phyloP scores from a whole-genome alignment of 306 rosid species.

The Adenanthera pavonina region DNA sequence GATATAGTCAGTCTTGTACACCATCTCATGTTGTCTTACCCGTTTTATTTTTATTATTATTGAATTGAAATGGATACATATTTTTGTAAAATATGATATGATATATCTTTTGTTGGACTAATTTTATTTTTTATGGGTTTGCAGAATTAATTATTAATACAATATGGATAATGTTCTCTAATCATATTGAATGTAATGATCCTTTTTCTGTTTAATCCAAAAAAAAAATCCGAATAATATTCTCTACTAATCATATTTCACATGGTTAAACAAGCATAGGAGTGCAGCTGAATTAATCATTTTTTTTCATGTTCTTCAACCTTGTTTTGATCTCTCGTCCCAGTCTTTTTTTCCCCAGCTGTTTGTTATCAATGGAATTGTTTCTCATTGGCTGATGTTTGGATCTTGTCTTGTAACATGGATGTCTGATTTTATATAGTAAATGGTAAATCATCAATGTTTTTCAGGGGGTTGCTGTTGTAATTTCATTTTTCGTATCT shows the following conservation, averaged over 20 bases:
- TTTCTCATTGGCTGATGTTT: constrained; percentile 18
- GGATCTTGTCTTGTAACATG: constrained; percentile 10
- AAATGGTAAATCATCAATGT: constrained; percentile 18
- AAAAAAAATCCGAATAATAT: neutral
- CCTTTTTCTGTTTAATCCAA: neutral
- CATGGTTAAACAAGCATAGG: constrained; percentile 14
- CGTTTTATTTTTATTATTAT: neutral
- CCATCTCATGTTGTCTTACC: constrained; percentile 1
- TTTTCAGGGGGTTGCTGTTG: constrained; percentile 70
- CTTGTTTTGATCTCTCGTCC: neutral
- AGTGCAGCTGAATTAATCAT: neutral
- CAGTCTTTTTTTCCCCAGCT: neutral
- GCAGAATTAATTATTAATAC: neutral
- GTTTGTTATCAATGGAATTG: constrained; percentile 19
- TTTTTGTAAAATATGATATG: neutral
- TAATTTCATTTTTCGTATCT: constrained; percentile 82
- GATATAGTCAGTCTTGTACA: constrained; percentile 29
- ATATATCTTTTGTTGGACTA: neutral
- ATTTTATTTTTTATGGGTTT: neutral
- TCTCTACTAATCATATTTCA: neutral
- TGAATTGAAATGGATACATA: constrained; percentile 19
- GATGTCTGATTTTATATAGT: constrained; percentile 27
- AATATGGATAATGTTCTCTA: neutral
- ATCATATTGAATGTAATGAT: neutral
- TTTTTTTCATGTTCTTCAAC: constrained; percentile 3